phyloP scores from a whole-genome alignment of 768 basidiomycete species.

The Suillus americanus region DNA sequence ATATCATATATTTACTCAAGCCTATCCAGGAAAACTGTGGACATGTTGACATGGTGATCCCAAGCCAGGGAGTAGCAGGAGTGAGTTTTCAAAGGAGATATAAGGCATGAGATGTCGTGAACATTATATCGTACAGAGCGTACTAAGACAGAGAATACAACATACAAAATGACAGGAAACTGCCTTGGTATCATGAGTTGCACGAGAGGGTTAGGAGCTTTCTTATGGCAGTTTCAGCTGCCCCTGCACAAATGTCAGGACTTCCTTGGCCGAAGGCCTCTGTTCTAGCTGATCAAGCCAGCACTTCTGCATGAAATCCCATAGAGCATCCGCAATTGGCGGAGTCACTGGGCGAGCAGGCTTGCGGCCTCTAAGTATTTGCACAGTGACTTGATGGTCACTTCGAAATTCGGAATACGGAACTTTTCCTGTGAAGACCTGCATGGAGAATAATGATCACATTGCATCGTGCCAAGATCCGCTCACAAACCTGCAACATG shows the following conservation, averaged over 20 bases:
- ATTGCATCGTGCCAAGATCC: conserved; percentile 17
- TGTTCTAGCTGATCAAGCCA: conserved; percentile 14
- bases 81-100: background rate
- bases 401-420: conserved; percentile 3
- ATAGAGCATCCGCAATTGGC: background rate
- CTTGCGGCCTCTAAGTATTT: background rate
- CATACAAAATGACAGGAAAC: background rate
- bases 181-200: no score
- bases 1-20: no score
- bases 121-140: background rate
- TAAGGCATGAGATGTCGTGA: background rate
- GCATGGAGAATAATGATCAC: background rate
- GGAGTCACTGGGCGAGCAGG: background rate
- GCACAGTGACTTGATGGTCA: conserved; percentile 1
- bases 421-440: conserved; percentile 8
- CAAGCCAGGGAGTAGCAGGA: background rate
- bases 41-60: no score
- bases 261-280: conserved; percentile 1
- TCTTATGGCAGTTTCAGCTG: conserved; percentile 6
- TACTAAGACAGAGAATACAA: conserved; percentile 10
- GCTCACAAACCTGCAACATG: conserved; percentile 26
- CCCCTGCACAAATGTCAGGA: background rate
- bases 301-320: conserved; percentile 11
- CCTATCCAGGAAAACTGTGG: no score
- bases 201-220: background rate